Evolutionary conservation across 768 basidiomycete species (phyloP).

Genomic region (Podaxis sp.): DNA sequence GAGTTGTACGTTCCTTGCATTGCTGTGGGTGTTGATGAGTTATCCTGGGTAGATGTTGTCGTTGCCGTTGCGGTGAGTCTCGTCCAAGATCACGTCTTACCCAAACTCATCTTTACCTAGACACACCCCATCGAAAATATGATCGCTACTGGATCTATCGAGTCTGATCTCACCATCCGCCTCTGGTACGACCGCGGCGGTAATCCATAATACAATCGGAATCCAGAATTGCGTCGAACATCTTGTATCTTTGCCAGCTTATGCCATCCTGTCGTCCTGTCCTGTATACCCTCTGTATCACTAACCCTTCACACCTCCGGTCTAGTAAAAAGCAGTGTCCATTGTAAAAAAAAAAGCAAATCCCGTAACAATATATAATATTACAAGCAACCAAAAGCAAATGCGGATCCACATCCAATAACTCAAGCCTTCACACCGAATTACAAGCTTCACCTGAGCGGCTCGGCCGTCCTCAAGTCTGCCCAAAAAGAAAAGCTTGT

Average conservation of each 20-base stretch:
- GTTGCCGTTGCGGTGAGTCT: constrained; percentile 71
- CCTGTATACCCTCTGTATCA: constrained; percentile 5
- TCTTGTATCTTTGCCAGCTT: constrained; percentile 16
- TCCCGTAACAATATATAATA: constrained; percentile 5
- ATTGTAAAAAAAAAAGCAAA: not conserved
- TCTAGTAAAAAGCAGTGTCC: not conserved
- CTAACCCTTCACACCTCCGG: not conserved
- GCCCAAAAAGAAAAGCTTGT: not conserved
- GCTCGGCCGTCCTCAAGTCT: constrained; percentile 29
- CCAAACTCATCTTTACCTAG: constrained; percentile 32
- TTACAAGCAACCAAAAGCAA: not conserved
- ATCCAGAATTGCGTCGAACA: constrained; percentile 1
- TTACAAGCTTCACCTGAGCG: constrained; percentile 19
- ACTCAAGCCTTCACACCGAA: not conserved
- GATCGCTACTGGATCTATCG: constrained; percentile 86
- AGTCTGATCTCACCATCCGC: constrained; percentile 77
- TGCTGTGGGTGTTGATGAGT: not conserved
- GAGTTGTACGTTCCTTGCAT: constrained; percentile 11
- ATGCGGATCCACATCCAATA: not conserved
- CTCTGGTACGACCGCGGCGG: constrained; percentile 71
- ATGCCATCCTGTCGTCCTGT: not conserved
- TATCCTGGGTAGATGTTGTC: constrained; percentile 52
- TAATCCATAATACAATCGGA: constrained; percentile 18
- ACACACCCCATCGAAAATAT: constrained; percentile 85
- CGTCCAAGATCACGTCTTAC: not conserved